phyloP scores from a whole-genome alignment of 352 stramenopile species.

The Paralagenidium karlingii region DNA sequence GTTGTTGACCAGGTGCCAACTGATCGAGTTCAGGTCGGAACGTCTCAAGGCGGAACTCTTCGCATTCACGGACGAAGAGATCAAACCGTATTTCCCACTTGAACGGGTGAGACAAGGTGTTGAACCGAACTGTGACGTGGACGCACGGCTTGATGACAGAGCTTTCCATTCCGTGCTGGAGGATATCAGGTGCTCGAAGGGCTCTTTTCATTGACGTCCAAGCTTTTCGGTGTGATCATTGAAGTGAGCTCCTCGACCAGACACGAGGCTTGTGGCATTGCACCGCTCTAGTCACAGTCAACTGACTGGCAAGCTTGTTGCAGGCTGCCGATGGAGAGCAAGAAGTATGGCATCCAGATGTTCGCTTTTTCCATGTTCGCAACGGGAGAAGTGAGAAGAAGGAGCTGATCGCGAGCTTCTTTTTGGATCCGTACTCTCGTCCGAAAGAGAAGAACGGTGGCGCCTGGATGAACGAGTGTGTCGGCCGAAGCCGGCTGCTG shows the following conservation, averaged over 20 bases:
- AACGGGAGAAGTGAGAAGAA: slow-evolving; percentile 50
- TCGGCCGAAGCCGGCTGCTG: slow-evolving; percentile 87
- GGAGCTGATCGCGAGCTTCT: slow-evolving; percentile 92
- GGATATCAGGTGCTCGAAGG: slow-evolving; percentile 70
- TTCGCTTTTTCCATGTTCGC: slow-evolving; percentile 93
- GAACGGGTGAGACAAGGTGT: slow-evolving; percentile 76
- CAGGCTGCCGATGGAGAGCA: slow-evolving; percentile 42
- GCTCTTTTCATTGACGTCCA: slow-evolving; percentile 90
- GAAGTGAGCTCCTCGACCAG: no score
- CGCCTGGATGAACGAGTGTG: slow-evolving; percentile 97
- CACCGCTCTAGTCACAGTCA: slow-evolving; percentile 1
- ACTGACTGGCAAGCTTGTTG: no score
- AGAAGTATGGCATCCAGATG: slow-evolving; percentile 91
- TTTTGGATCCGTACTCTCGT: slow-evolving; percentile 94
- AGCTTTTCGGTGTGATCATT: slow-evolving; percentile 93
- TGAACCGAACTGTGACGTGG: no score
- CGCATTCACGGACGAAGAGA: slow-evolving; percentile 93
- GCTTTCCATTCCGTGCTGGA: not conserved
- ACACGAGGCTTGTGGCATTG: not conserved
- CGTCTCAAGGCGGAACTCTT: slow-evolving; percentile 93
- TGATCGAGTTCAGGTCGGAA: slow-evolving; percentile 62
- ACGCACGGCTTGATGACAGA: not conserved
- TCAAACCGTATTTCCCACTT: slow-evolving; percentile 95
- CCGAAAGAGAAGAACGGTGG: slow-evolving; percentile 95
- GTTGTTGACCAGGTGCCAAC: not conserved